Evolutionary conservation across 176 grass and related monocot species (phyloP).

Genomic region (Zoysia pacifica): DNA sequence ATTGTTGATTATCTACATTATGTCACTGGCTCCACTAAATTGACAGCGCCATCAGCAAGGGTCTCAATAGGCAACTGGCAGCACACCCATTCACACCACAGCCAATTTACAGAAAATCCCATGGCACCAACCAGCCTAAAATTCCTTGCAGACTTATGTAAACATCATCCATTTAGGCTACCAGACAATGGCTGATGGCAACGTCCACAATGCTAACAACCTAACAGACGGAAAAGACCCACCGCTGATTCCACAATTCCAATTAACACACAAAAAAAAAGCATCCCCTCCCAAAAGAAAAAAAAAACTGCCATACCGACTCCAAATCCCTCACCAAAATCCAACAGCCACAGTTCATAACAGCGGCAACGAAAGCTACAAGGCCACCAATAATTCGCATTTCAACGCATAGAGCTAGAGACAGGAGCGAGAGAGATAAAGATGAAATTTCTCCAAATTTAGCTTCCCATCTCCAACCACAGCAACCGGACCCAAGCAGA

Average conservation of each 20-base stretch:
- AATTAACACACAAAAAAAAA: constrained; percentile 22
- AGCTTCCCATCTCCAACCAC: constrained; percentile 41
- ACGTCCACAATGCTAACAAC: constrained; percentile 36
- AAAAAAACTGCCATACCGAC: constrained; percentile 1
- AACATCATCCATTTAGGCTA: constrained; percentile 16
- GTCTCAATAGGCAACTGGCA: constrained; percentile 27
- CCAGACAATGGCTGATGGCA: constrained; percentile 24
- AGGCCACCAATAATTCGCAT: constrained; percentile 40
- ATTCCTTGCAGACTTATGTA: constrained; percentile 21
- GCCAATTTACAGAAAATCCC: constrained; percentile 28
- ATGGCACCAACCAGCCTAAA: constrained; percentile 7
- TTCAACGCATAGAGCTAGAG: neutral
- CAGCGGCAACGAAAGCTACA: constrained; percentile 25
- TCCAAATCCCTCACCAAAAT: constrained; percentile 32
- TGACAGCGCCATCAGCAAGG: constrained; percentile 10
- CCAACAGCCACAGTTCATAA: constrained; percentile 29
- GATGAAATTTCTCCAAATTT: constrained; percentile 28
- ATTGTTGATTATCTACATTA: constrained; percentile 25
- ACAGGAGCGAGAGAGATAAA: neutral
- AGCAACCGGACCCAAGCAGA: constrained; percentile 33
- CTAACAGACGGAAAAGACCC: constrained; percentile 28
- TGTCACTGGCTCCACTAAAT: constrained; percentile 40
- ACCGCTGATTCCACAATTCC: constrained; percentile 22
- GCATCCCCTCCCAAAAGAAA: neutral
- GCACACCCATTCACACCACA: neutral